Evolutionary conservation across 2,329 filamentous ascomycete species (phyloP).

Genomic region (Helminthosporium solani): DNA sequence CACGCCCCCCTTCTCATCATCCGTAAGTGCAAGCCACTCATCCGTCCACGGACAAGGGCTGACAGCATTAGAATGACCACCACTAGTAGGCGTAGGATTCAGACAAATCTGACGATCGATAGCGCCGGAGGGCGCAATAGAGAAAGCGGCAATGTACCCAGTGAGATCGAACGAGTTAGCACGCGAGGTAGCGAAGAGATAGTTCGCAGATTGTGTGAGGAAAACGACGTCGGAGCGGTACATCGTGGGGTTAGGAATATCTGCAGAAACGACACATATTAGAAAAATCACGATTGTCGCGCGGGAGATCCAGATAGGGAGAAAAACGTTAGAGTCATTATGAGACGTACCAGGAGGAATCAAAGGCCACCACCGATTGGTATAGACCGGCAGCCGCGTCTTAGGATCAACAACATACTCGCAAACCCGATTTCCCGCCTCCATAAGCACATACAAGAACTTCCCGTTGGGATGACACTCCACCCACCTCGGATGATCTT

Average conservation of each 20-base stretch:
- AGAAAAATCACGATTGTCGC: neutral
- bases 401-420: constrained; percentile 76
- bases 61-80: constrained; percentile 87
- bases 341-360: constrained; percentile 74
- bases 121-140: constrained; percentile 65
- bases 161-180: constrained; percentile 74
- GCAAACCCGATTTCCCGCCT: constrained; percentile 80
- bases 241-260: constrained; percentile 57
- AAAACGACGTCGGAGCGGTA: constrained; percentile 86
- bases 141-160: constrained; percentile 81
- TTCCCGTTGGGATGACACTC: constrained; percentile 76
- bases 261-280: constrained; percentile 12
- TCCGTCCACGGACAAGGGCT: constrained; percentile 79
- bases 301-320: too few relatives aligned
- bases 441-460: constrained; percentile 85
- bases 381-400: constrained; percentile 76
- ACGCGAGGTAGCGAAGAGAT: constrained; percentile 83
- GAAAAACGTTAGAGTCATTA: too few relatives aligned
- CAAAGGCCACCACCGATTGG: constrained; percentile 72
- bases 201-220: constrained; percentile 65
- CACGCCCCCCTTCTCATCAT: constrained; percentile 83
- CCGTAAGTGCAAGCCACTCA: constrained; percentile 86
- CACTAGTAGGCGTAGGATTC: constrained; percentile 82
- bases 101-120: constrained; percentile 78
- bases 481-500: constrained; percentile 85